Evolutionary conservation across 1,284 basidiomycete species (phyloP).

Genomic region (Takashimella tepidaria): DNA sequence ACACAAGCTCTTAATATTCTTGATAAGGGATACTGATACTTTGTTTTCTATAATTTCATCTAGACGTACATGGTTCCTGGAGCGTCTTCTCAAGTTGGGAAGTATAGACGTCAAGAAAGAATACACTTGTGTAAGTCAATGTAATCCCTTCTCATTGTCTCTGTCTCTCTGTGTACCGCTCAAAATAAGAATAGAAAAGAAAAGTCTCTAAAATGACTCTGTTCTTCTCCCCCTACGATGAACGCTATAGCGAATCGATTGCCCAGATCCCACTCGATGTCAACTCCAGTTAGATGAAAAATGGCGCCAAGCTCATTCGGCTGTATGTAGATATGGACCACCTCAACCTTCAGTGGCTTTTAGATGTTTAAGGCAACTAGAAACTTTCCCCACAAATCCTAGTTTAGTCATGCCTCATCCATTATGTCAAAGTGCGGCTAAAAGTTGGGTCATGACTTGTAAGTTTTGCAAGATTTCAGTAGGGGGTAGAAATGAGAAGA

Average conservation of each 20-base stretch:
- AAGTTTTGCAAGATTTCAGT: slow-evolving; percentile 34
- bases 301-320: slow-evolving; percentile 80
- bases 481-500: not conserved
- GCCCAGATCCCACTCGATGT: slow-evolving; percentile 72
- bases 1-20: not conserved
- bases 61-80: slow-evolving; percentile 86
- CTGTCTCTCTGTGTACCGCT: not conserved
- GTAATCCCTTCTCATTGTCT: not conserved
- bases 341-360: slow-evolving; percentile 36
- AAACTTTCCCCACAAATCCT: slow-evolving; percentile 69
- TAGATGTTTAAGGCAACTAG: slow-evolving; percentile 25
- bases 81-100: slow-evolving; percentile 85
- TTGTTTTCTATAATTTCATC: not conserved
- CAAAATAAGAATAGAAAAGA: not conserved
- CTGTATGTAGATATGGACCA: slow-evolving; percentile 76
- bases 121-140: slow-evolving; percentile 28
- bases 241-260: slow-evolving; percentile 70
- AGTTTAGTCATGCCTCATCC: slow-evolving; percentile 85
- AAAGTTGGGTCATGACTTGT: slow-evolving; percentile 77
- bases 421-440: slow-evolving; percentile 78
- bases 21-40: slow-evolving; percentile 6
- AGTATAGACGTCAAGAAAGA: slow-evolving; percentile 80
- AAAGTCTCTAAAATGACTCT: too few relatives aligned
- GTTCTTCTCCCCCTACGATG: too few relatives aligned
- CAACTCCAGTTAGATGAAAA: slow-evolving; percentile 88